These are phyloP conservation scores for Cutaneotrichosporon mucoides DNA, from an alignment of 1,284 basidiomycete genomes.

Conservation along the genomic window DNA sequence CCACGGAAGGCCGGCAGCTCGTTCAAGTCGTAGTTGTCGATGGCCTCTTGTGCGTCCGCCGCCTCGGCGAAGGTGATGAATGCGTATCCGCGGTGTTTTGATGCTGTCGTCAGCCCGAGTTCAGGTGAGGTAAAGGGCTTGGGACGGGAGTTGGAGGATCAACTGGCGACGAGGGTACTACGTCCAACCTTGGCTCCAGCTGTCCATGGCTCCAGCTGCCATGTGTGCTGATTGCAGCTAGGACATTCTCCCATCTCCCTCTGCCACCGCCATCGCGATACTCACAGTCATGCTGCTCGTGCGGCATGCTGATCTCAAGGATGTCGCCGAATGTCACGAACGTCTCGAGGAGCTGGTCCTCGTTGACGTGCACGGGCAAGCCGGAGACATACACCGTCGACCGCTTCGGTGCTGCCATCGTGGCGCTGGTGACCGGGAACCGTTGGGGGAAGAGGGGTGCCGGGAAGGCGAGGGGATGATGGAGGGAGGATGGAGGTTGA, in stretches of 20 bases:
- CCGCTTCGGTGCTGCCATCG: conserved; percentile 16
- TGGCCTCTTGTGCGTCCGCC: conserved; percentile 48
- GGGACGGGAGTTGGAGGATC: too few relatives aligned
- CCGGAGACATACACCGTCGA: conserved; percentile 47
- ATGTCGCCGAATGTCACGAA: conserved; percentile 50
- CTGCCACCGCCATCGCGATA: neutral
- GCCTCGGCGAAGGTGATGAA: conserved; percentile 47
- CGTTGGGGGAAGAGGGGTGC: neutral
- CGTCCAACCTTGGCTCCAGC: too few relatives aligned
- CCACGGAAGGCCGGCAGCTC: conserved; percentile 44
- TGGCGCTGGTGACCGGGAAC: neutral
- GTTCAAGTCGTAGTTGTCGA: conserved; percentile 50
- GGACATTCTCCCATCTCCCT: too few relatives aligned
- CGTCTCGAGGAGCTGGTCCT: conserved; percentile 45
- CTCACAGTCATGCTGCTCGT: conserved; percentile 42
- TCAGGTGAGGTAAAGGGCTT: too few relatives aligned
- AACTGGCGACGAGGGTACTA: too few relatives aligned
- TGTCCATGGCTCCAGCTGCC: too few relatives aligned
- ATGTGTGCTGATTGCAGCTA: too few relatives aligned
- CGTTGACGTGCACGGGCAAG: conserved; percentile 38
- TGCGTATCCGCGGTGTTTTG: conserved; percentile 45
- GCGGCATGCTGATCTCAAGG: conserved; percentile 45
- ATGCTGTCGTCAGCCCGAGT: conserved; percentile 15
- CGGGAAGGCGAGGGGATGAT: too few relatives aligned
- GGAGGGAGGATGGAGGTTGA: too few relatives aligned